Conservation (phyloP, 176 grass and related monocot species). For the Zizania latifolia region DNA sequence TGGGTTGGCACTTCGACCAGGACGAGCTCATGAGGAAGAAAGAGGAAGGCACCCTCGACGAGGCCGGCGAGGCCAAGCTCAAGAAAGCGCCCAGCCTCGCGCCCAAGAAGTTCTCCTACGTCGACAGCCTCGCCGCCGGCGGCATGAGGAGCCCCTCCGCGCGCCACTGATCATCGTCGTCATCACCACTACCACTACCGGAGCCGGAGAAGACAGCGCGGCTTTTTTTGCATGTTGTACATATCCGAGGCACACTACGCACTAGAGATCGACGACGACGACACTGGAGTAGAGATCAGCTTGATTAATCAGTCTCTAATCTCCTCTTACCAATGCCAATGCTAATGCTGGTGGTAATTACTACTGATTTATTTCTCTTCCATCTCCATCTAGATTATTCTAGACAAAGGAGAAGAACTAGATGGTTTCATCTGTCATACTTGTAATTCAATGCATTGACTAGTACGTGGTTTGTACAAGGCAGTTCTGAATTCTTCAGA, state of each 20-base stretch:
- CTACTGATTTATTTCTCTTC: background rate
- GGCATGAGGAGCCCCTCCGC: constrained; percentile 79
- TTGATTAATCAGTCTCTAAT: background rate
- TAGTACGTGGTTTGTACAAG: constrained; percentile 3
- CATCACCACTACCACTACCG: background rate
- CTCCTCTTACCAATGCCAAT: background rate
- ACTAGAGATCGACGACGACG: constrained; percentile 10
- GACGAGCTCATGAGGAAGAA: constrained; percentile 48
- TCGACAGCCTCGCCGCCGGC: constrained; percentile 47
- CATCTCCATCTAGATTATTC: background rate
- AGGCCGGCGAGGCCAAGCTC: constrained; percentile 38
- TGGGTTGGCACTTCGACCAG: constrained; percentile 91
- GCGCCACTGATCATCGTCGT: constrained; percentile 45
- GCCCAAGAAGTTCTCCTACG: constrained; percentile 81
- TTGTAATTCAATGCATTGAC: background rate
- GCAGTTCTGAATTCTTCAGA: constrained; percentile 7
- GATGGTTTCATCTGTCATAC: background rate
- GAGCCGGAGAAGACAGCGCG: background rate
- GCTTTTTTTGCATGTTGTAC: constrained; percentile 20
- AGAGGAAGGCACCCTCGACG: constrained; percentile 46
- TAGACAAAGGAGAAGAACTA: background rate
- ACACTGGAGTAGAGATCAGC: background rate
- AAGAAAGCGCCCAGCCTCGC: constrained; percentile 54
- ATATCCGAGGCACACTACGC: constrained; percentile 7
- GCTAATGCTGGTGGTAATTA: background rate